Percentiles rank a stretch among this genome's conserved stretches.
phyloP scores from a whole-genome alignment of 2,329 filamentous ascomycete genomes.

The Exophiala oligosperma region DNA sequence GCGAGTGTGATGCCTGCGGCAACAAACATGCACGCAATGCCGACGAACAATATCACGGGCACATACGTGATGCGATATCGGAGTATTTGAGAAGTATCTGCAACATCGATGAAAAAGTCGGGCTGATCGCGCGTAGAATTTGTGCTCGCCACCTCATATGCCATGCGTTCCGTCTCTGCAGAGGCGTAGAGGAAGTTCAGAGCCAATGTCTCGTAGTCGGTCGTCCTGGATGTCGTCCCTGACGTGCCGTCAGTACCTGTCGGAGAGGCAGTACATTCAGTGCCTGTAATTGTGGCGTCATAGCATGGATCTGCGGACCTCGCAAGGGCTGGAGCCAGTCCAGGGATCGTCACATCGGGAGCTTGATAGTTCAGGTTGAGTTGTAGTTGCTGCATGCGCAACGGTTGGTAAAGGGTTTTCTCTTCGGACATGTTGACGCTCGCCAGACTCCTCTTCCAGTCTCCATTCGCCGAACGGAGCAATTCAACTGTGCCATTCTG shows the following conservation, averaged over 20 bases:
- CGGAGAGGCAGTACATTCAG: not conserved
- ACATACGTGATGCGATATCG: conserved; percentile 27
- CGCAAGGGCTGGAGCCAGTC: not conserved
- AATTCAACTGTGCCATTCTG: not conserved
- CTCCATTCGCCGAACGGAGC: not conserved
- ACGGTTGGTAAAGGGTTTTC: not conserved
- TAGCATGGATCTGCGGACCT: not conserved
- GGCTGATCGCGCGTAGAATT: conserved; percentile 4
- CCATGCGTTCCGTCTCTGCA: conserved; percentile 21
- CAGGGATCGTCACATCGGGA: not conserved
- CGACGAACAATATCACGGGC: conserved; percentile 19
- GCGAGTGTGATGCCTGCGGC: not conserved
- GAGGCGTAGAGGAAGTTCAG: conserved; percentile 20
- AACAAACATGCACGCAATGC: conserved; percentile 1
- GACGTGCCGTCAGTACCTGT: not conserved
- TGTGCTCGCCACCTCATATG: conserved; percentile 20
- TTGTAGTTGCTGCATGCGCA: conserved; percentile 3
- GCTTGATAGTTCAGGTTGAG: conserved; percentile 3
- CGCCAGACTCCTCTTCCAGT: not conserved
- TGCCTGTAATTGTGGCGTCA: not conserved
- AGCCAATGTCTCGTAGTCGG: not conserved
- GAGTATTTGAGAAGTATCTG: not conserved
- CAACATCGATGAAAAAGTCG: conserved; percentile 11
- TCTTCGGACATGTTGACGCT: not conserved
- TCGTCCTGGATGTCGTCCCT: not conserved